phyloP scores from a whole-genome alignment of 352 stramenopile species.

The Phytopythium chamaehyphon region DNA sequence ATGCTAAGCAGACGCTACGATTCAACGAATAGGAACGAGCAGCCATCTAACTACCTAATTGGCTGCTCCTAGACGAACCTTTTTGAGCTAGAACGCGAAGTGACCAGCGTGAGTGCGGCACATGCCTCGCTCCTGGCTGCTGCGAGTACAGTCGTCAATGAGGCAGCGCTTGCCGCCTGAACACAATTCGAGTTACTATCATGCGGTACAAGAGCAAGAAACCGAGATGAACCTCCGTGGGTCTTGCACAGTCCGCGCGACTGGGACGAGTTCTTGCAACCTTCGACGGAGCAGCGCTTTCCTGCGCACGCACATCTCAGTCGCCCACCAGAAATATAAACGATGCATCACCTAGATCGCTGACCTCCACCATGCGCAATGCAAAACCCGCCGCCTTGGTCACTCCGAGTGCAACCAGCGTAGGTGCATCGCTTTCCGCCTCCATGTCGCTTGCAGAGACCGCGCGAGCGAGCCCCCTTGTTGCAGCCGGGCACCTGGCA shows the following conservation, averaged over 20 bases:
- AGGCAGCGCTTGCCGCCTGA: conserved; percentile 68
- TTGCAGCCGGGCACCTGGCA: conserved; percentile 62
- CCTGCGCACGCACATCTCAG: conserved; percentile 15
- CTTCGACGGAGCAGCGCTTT: conserved; percentile 55
- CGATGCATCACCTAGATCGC: not conserved
- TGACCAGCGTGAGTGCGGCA: conserved; percentile 49
- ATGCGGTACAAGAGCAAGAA: not conserved
- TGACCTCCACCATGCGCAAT: conserved; percentile 79
- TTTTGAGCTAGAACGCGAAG: not conserved
- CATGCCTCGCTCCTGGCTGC: conserved; percentile 61
- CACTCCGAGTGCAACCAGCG: conserved; percentile 52
- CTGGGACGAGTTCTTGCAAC: conserved; percentile 79
- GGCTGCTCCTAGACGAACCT: no score
- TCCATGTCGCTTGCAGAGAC: conserved; percentile 83
- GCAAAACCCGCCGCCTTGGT: conserved; percentile 83
- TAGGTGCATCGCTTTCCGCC: conserved; percentile 75
- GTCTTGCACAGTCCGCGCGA: conserved; percentile 83
- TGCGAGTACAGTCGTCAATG: conserved; percentile 54
- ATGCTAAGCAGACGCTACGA: no score
- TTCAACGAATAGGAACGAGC: no score
- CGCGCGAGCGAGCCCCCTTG: conserved; percentile 74
- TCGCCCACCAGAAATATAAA: not conserved
- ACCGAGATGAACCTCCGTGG: conserved; percentile 53
- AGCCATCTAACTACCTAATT: no score
- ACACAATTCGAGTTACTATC: not conserved